Evolutionary conservation across 257 asterid genomes (phyloP).

Genomic region (Forsythia viridissima): DNA sequence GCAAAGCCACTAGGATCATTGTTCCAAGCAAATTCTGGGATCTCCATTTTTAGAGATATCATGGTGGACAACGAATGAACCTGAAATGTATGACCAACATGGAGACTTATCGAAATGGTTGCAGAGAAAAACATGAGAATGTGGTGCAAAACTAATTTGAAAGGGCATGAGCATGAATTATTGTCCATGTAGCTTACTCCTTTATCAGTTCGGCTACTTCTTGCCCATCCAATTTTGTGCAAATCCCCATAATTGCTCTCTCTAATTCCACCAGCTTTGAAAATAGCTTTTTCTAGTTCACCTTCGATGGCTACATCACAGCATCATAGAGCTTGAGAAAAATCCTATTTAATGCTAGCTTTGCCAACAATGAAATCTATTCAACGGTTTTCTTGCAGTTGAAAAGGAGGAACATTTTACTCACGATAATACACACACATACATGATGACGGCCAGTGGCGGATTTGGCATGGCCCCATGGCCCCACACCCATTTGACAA

Average conservation of each 20-base stretch:
- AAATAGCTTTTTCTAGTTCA: conserved; percentile 85
- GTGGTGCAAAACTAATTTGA: conserved; percentile 7
- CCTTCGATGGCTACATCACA: conserved; percentile 82
- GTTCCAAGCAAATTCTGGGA: conserved; percentile 84
- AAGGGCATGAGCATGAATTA: conserved; percentile 5
- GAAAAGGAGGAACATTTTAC: conserved; percentile 4
- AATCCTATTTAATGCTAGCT: conserved; percentile 20
- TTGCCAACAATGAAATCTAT: conserved; percentile 10
- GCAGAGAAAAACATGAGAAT: conserved; percentile 5
- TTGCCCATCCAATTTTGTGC: conserved; percentile 86
- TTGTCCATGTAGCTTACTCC: conserved; percentile 60
- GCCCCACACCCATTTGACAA: too few relatives aligned
- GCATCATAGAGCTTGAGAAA: conserved; percentile 34
- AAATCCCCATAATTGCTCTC: conserved; percentile 88
- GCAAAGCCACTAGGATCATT: conserved; percentile 83
- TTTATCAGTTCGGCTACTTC: conserved; percentile 98
- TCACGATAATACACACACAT: not conserved
- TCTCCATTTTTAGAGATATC: conserved; percentile 92
- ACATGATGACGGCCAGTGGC: not conserved
- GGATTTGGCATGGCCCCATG: too few relatives aligned
- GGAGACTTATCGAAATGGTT: conserved; percentile 19
- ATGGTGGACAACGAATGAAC: conserved; percentile 94
- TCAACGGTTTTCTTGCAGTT: not conserved
- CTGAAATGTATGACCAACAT: conserved; percentile 38
- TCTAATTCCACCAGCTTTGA: conserved; percentile 82